Conservation (phyloP, 768 basidiomycete species). For the Mycena sanguinolenta region DNA sequence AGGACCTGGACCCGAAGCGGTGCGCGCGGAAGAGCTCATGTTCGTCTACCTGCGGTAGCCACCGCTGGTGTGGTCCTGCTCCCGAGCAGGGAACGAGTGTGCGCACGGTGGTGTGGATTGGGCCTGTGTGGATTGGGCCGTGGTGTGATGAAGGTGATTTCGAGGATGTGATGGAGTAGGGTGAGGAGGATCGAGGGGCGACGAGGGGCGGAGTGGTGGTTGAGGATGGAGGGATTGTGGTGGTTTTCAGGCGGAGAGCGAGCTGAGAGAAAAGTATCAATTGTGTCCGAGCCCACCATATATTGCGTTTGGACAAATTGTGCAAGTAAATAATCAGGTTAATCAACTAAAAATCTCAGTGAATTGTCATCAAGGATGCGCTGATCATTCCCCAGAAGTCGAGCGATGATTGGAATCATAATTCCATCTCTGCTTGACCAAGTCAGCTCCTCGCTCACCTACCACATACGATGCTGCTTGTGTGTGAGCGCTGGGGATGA, state of each 20-base stretch:
- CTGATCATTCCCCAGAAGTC: too few species aligned
- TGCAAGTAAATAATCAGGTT: too few species aligned
- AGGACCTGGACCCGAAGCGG: slow-evolving; percentile 10
- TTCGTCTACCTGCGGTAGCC: slow-evolving; percentile 13
- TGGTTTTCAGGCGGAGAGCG: slow-evolving; percentile 15
- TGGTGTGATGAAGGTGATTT: slow-evolving; percentile 18
- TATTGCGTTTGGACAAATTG: too few species aligned
- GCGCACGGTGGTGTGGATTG: slow-evolving; percentile 24
- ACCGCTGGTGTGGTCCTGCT: slow-evolving; percentile 6
- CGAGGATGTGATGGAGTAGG: slow-evolving; percentile 18
- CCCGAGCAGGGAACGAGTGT: slow-evolving; percentile 6
- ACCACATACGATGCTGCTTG: background rate
- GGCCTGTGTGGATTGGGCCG: slow-evolving; percentile 21
- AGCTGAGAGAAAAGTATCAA: too few species aligned
- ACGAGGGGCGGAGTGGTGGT: slow-evolving; percentile 10
- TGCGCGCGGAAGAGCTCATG: slow-evolving; percentile 12
- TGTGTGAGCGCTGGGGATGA: background rate
- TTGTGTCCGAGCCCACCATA: too few species aligned
- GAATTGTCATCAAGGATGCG: too few species aligned
- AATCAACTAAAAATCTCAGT: too few species aligned
- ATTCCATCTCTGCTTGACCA: slow-evolving; percentile 1
- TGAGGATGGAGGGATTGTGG: slow-evolving; percentile 5
- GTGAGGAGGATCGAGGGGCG: slow-evolving; percentile 19
- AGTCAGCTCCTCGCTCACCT: slow-evolving; percentile 1
- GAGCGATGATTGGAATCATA: background rate